Conservation (phyloP, 495 filamentous ascomycete species). For the Podospora tetraspora region DNA sequence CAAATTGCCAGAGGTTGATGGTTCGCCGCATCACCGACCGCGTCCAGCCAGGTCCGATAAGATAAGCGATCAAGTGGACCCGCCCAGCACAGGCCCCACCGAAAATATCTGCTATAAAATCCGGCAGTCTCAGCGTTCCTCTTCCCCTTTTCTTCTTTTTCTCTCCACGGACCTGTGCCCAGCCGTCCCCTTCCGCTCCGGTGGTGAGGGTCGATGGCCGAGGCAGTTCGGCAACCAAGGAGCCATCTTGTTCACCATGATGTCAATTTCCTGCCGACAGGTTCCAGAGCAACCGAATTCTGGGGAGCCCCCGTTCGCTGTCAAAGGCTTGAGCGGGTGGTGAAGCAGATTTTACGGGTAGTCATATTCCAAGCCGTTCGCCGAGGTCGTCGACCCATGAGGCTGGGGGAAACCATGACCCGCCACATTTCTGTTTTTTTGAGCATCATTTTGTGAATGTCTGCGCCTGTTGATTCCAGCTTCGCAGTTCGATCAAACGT, state of each 20-base stretch:
- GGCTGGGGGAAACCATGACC: conserved; percentile 82
- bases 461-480: background rate
- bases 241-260: conserved; percentile 64
- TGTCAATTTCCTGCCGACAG: conserved; percentile 93
- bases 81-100: conserved; percentile 20
- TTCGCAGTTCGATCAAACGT: background rate
- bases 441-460: background rate
- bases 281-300: conserved; percentile 67
- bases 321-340: conserved; percentile 40
- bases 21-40: background rate
- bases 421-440: conserved; percentile 54
- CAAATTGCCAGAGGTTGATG: background rate
- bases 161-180: conserved; percentile 74
- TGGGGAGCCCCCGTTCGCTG: conserved; percentile 63
- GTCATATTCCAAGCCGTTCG: conserved; percentile 83
- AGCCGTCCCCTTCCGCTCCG: conserved; percentile 58
- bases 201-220: conserved; percentile 69
- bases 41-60: conserved; percentile 20
- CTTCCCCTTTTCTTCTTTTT: conserved; percentile 44
- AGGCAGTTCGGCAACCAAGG: conserved; percentile 79
- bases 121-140: conserved; percentile 2
- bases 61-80: conserved; percentile 19
- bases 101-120: conserved; percentile 26
- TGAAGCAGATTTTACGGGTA: conserved; percentile 56
- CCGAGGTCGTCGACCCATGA: conserved; percentile 79